Base-by-base conservation (phyloP, 2,329 filamentous ascomycete genomes). In the Diaporthe capsici region DNA sequence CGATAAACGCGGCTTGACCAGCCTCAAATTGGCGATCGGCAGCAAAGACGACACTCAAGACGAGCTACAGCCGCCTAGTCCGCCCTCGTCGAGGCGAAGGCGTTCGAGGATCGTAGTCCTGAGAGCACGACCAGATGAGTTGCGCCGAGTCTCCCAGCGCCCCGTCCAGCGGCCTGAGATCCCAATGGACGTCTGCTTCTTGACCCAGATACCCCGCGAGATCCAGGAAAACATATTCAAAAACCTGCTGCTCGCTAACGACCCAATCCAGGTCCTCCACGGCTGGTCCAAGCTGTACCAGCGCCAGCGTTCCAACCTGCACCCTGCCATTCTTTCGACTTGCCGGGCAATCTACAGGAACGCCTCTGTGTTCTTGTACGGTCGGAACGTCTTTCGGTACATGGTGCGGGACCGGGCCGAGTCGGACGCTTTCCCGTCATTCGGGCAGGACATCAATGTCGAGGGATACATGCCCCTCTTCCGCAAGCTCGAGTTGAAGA, bases 311-410 rank as follows among this genome's bases (percentile, higher is more conserved):
- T 80, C 81, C 1, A 77, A 77, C 6, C 82, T 88, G 0, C 75
- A 84, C 12, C 80, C 83, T 2, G 76, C 76, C 0, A 84, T 90
- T 58, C 80, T 90, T 34, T 71, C 76, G 4, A 82, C 81, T 2
- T 86, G 84, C 80, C 78, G 77, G 4, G 72, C 75, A 1, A 77
- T 87, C 39, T 82, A 82, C 44, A 9, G 63, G 0, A 86, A 89
- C 79, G 85, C 84, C 2, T 77, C 83, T 2, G 78, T 78, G 2
- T 79, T 89, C 6, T 82, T 90, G 0, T 90, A 88, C 74, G 85
- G 86, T 3, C 81, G 85, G 39, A 90, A 90, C 68, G 82, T 71
- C 0, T 90, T 90, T 75, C 77, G 82, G 2, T 90, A 90, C 76
- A 80, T 83, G 10, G 80, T 89, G 17, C 84, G 88, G 1, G 87